Evolutionary conservation across 257 asterid species (phyloP).

Genomic region (Plantago ovata): DNA sequence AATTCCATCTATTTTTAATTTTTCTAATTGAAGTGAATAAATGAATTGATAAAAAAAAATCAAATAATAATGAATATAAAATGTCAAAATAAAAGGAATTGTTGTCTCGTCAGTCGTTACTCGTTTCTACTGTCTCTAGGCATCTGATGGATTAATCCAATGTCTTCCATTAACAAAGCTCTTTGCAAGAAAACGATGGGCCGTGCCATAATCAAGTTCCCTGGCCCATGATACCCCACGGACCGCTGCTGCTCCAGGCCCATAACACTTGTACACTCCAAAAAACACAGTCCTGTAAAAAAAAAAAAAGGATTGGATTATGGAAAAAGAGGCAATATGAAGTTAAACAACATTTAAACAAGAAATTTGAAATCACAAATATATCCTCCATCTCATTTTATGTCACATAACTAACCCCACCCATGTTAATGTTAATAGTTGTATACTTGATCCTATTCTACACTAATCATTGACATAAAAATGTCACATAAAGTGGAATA

Average conservation of each 20-base stretch:
- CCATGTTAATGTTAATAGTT: no score
- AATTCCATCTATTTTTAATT: no score
- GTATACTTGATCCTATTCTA: no score
- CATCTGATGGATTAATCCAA: slow-evolving; percentile 72
- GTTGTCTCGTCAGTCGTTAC: no score
- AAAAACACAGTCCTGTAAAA: slow-evolving; percentile 43
- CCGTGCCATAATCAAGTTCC: slow-evolving; percentile 39
- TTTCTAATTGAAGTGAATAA: no score
- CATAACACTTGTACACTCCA: slow-evolving; percentile 40
- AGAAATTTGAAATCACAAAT: no score
- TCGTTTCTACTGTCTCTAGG: slow-evolving; percentile 22
- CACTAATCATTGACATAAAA: no score
- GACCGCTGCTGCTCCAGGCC: slow-evolving; percentile 53
- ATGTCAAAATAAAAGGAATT: no score
- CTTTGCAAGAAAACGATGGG: slow-evolving; percentile 54
- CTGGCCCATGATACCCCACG: slow-evolving; percentile 55
- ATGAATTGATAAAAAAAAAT: no score
- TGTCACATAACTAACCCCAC: not conserved
- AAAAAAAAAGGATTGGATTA: slow-evolving; percentile 24
- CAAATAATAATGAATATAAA: no score
- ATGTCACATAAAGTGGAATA: not conserved
- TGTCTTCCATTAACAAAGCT: slow-evolving; percentile 92
- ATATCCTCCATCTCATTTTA: not conserved
- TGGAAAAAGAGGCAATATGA: slow-evolving; percentile 4
- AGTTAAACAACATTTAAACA: not conserved